Evolutionary conservation across 768 basidiomycete species (phyloP).

Genomic region (Lenzites betulinus): DNA sequence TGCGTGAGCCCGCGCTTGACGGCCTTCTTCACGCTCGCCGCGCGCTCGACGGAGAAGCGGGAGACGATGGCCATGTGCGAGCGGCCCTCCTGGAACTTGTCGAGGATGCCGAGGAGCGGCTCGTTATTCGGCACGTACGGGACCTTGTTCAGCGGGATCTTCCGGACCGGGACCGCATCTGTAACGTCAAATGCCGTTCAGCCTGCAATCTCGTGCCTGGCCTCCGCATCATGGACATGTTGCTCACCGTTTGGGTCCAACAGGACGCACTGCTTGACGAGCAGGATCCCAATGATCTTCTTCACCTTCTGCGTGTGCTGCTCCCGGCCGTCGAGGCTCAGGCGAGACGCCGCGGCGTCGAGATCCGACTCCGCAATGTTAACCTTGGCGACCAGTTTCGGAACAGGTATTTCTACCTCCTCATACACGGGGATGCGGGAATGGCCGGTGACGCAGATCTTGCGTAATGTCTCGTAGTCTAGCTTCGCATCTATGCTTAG

Average conservation of each 20-base stretch:
- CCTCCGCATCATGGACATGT: conserved; percentile 1
- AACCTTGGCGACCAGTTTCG: conserved; percentile 20
- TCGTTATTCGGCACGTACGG: conserved; percentile 87
- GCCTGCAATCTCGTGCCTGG: conserved; percentile 7
- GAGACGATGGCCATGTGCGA: conserved; percentile 90
- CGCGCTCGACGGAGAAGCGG: conserved; percentile 42
- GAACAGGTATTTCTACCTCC: conserved; percentile 67
- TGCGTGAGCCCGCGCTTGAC: conserved; percentile 81
- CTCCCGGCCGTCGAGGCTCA: conserved; percentile 22
- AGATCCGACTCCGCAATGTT: conserved; percentile 12
- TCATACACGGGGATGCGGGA: conserved; percentile 86
- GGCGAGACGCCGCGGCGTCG: conserved; percentile 21
- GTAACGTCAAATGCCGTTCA: background rate
- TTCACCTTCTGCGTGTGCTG: conserved; percentile 55
- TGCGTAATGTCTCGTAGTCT: conserved; percentile 76
- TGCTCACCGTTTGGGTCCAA: conserved; percentile 73
- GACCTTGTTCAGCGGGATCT: conserved; percentile 84
- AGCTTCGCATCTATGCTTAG: conserved; percentile 81
- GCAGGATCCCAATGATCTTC: conserved; percentile 82
- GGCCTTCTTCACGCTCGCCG: conserved; percentile 79
- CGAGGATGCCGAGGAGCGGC: conserved; percentile 79
- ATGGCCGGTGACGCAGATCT: conserved; percentile 80
- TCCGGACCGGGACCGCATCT: conserved; percentile 83
- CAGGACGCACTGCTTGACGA: conserved; percentile 88
- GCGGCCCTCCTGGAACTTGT: conserved; percentile 87